Base-by-base conservation (phyloP, 2,329 filamentous ascomycete genomes). In the Colletotrichum tanaceti region DNA sequence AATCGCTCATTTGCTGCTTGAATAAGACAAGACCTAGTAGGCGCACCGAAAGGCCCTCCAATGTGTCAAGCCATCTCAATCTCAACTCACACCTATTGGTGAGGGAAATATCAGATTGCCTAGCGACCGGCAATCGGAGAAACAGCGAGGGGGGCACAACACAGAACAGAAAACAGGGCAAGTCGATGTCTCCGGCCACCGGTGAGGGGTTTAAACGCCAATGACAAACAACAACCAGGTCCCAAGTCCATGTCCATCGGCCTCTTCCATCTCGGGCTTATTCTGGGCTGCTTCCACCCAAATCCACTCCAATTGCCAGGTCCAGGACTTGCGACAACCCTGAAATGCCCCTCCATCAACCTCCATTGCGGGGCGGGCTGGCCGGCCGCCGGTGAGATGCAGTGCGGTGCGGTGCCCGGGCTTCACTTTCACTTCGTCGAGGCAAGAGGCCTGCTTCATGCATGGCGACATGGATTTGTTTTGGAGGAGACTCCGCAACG, bases 181-280 rank as follows among this genome's bases (percentile, higher is more conserved):
- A 35, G 49, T 50, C 47, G 24, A 28, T 16, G 47, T 50, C 47
- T 68, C 39, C n/a, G 44, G n/a, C 63, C 57, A 35, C 32, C 32
- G 32, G 55, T 68, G 65, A 68, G 65, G 65, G 62, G 65, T 68
- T 68, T 68, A 65, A 43, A 35, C 35, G 16, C 49, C 43, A 39
- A 22, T 35, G 58, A 32, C 62, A 68, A 65, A 22, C 44, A 65
- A 32, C 62, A 68, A 65, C n/a, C n/a, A n/a, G 65, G 65, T 65
- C 65, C 55, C 35, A 57, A 35, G 32, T 35, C 32, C 32, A 35
- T 35, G 18, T 63, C 38, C n/a, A 6, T 58, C 44, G 35, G 52
- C 61, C 47, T 63, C 60, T 64, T 39, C 65, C 52, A 55, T 61
- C 62, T 68, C 65, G 65, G 65, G 65, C 65, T 68, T 68, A 68